Percentiles rank a stretch among this genome's conserved stretches.
Conservation (phyloP, 176 grass and related monocot genomes). For the Aegilops tauschii region DNA sequence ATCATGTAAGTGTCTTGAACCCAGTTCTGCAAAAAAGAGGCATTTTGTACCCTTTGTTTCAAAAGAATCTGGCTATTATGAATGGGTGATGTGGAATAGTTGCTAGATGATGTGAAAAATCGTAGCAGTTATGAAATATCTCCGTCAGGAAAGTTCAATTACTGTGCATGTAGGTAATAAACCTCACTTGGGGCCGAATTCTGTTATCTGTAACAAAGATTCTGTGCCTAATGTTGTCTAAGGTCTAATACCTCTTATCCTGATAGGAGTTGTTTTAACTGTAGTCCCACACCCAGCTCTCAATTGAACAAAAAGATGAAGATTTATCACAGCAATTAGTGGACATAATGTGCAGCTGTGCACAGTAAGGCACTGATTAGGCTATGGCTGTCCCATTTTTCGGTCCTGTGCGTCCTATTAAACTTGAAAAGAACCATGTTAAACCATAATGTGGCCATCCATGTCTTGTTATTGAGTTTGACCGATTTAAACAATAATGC, state of each 20-base stretch:
- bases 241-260: background rate
- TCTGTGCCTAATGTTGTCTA: background rate
- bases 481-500: background rate
- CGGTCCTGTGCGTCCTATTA: background rate
- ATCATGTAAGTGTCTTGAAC: slow-evolving; percentile 72
- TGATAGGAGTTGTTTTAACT: slow-evolving; percentile 12
- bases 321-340: background rate
- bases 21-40: background rate
- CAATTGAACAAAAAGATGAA: background rate
- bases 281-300: background rate
- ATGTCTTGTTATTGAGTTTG: background rate
- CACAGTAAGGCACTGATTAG: background rate
- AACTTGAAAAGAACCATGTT: background rate
- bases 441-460: background rate
- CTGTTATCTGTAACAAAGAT: background rate
- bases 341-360: background rate
- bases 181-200: background rate
- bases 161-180: background rate
- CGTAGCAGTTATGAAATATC: background rate
- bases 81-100: background rate
- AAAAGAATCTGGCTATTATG: background rate
- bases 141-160: background rate
- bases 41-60: slow-evolving; percentile 5
- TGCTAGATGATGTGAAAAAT: background rate
- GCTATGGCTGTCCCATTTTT: background rate